Conservation (phyloP, 352 stramenopile species). For the Ophiocytium majus region DNA sequence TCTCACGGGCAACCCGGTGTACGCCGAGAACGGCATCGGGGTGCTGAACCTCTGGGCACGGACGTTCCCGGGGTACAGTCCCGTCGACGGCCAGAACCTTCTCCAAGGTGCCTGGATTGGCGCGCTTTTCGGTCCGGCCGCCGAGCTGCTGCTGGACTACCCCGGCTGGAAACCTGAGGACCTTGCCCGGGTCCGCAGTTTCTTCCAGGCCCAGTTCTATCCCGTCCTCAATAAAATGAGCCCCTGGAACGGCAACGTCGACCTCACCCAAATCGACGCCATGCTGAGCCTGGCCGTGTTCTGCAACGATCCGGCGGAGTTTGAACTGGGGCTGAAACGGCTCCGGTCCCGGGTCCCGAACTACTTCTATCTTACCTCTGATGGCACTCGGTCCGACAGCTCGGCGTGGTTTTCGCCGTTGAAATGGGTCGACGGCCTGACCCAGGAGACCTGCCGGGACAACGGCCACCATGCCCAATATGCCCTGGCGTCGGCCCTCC, state of each 20-base stretch:
- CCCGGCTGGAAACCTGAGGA: too few species aligned
- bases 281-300: neutral
- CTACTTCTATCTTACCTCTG: neutral
- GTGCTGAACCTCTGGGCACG: too few species aligned
- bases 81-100: too few species aligned
- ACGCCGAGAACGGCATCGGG: too few species aligned
- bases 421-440: conserved; percentile 5
- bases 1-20: too few species aligned
- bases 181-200: too few species aligned
- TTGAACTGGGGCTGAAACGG: conserved; percentile 11
- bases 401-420: neutral
- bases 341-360: neutral
- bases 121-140: too few species aligned
- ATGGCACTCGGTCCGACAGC: conserved; percentile 16
- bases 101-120: too few species aligned
- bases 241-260: neutral
- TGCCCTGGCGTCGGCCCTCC: neutral
- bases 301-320: neutral
- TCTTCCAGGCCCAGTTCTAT: too few species aligned
- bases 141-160: too few species aligned
- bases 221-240: too few species aligned
- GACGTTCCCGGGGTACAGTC: too few species aligned
- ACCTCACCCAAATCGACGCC: neutral
- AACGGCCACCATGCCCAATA: conserved; percentile 31
- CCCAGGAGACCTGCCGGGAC: neutral